Base-by-base conservation (phyloP, 1,284 basidiomycete species). In the Paramarasmius palmivorus region DNA sequence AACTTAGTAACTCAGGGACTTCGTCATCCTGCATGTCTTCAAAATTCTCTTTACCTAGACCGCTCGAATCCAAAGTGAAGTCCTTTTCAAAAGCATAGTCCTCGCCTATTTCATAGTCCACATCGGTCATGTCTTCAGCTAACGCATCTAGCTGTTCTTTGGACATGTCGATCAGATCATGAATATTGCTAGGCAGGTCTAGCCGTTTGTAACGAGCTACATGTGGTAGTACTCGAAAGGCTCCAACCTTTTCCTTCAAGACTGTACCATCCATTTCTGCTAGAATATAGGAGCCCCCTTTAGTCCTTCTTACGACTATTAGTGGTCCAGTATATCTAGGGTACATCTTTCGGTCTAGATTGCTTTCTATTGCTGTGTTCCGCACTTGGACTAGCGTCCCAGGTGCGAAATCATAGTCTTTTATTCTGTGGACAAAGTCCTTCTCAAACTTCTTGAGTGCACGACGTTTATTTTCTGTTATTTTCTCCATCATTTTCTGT, bases 251-350 rank as follows among this genome's bases (percentile, higher is more conserved):
- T 14, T 39, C 32, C 22, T 36, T 38, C 10, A 54, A 10, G 5
- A 54, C 35, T 22, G 52, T 49, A 34, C 52, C 52, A 54, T 54
- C 52, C 52, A 54, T 54, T 20, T 54, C 36, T 20, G 52, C 44
- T n/a, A 53, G 14, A 14, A 53, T 47, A 39, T 53, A 53, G 4
- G 52, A 32, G 25, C 45, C 52, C 19, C 52, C 52, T 39, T 39
- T 48, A 7, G 52, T 40, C 39, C 40, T 12, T n/a, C 26, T 10
- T 8, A 53, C 48, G 20, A 53, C 52, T 38, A 53, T 32, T 19
- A 44, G n/a, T 7, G 41, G 50, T 19, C 51, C 51, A 7, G 25
- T 5, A 36, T 47, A 47, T 29, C 37, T 20, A 17, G 44, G 34
- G 15, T 53, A 37, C 44, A 48, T 38, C 25, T 53, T 53, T 38